Percentiles rank a stretch among this genome's conserved stretches.
Conservation (phyloP, 1,284 basidiomycete species). For the Cutaneotrichosporon mucoides region DNA sequence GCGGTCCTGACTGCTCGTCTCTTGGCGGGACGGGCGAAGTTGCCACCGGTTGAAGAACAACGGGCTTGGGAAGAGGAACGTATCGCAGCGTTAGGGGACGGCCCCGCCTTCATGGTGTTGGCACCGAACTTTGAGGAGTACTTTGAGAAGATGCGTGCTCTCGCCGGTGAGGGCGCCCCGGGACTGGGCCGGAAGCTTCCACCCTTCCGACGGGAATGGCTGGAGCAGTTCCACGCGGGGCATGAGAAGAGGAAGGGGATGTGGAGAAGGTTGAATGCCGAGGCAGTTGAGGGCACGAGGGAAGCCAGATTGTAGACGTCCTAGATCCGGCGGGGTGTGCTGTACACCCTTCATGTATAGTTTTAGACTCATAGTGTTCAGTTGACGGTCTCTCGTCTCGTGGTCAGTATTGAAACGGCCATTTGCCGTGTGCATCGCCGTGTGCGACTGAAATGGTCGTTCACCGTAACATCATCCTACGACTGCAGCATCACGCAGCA, state of each 20-base stretch:
- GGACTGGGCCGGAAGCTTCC: slow-evolving; percentile 9
- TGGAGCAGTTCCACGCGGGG: slow-evolving; percentile 6
- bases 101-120: slow-evolving; percentile 1
- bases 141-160: slow-evolving; percentile 5
- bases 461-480: too few relatives aligned
- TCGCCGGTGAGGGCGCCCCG: slow-evolving; percentile 1
- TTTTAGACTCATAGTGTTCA: too few relatives aligned
- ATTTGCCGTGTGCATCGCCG: too few relatives aligned
- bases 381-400: too few relatives aligned
- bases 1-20: slow-evolving; percentile 33
- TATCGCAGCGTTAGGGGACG: slow-evolving; percentile 5
- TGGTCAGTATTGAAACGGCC: too few relatives aligned
- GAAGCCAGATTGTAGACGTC: not conserved
- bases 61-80: slow-evolving; percentile 6
- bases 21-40: slow-evolving; percentile 22
- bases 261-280: slow-evolving; percentile 10
- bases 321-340: too few relatives aligned
- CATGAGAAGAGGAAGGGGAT: slow-evolving; percentile 10
- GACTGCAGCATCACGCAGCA: not conserved
- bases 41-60: slow-evolving; percentile 20
- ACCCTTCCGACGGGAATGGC: slow-evolving; percentile 8
- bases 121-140: slow-evolving; percentile 13
- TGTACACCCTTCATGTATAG: too few relatives aligned
- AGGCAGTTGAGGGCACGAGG: not conserved
- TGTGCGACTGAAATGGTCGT: too few relatives aligned